Evolutionary conservation across 2,329 filamentous ascomycete genomes (phyloP), one percentile per base, ranked within the genome.

Genomic region (Cryphonectria parasitica): DNA sequence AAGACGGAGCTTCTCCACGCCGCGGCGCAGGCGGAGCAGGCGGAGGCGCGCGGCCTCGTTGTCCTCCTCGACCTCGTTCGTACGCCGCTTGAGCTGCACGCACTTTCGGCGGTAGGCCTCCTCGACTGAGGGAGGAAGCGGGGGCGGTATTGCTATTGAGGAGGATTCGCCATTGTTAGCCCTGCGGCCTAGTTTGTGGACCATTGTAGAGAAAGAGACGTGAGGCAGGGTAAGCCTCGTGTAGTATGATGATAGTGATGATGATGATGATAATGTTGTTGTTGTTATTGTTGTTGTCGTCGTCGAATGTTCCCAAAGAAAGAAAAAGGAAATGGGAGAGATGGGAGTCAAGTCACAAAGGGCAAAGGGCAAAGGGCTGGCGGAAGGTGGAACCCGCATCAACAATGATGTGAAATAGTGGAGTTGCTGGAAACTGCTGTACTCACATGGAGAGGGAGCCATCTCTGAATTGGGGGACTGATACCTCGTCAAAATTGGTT

Each of bases 31-130:
- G 64, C 95, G 91, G 56, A 88, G 85, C 74, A 97, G 92, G 66
- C 94, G 92, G 67, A 93, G 84, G 68, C 93, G 89, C 63, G 93
- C 91, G 70, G 92, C 88, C 76, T 97, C 94, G 80, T 98, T 98
- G 78, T 94, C 91, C 72, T 94, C 90, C 80, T 98, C 95, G 76
- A 98, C 93, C 80, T 98, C 95, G 79, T 91, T 92, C 74, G 96
- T 93, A 72, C 96, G 92, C 76, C 93, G 92, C 83, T 97, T 97
- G 31, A 99, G 88, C 76, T 97, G 92, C 79, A 98, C 94, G 81
- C 95, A 98, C 89, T 99, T 98, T 74, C 93, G 90, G 77, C 96
- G 94, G 82, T 98, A 99, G 66, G 95, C 95, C 79, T 95, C 92
- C 82, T 99, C 95, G 73, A 98, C 94, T 22, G 94, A 97, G 22